Evolutionary conservation across 164 flowering plant species (phyloP), one percentile per base, ranked within the genome.

Genomic region (Umbellularia californica): DNA sequence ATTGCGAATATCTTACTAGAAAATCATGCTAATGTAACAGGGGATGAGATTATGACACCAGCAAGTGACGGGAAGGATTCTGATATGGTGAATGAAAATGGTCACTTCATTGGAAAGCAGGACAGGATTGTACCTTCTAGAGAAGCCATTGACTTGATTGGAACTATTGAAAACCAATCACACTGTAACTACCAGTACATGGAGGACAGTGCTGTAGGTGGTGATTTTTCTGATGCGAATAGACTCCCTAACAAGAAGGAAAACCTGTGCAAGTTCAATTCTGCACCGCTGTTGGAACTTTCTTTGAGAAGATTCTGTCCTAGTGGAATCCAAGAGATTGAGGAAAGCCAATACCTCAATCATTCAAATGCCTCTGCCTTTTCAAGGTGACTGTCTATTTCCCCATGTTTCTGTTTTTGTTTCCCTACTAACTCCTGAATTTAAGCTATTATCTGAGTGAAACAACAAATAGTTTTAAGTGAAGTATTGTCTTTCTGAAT

Each of bases 341-440:
- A 82, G 73, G 85, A 87, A 74, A 85, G 73, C 70, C 85, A 73
- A n/a, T 79, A 74, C n/a, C 76, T 90, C 71, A 83, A 84, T 76
- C 97, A 87, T 73, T 92, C 98, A 1, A 84, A 83, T 77, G 86
- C 88, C 67, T 95, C 98, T 23, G 95, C 99, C 50, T 95, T 95
- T 80, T 86, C 94, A 73, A 65, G 76, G 84, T 82, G 72, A 72
- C 82, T 64, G 47, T 41, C 69, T 67, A 67, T 67, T 30, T 11
- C 47, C 35, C 30, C 19, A 25, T 67, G 20, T 67, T 41, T 7
- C 47, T 41, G 47, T 41, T 41, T 41, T 41, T 41, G 47, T 41
- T 41, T 41, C 10, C 47, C 47, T 1, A 5, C 47, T 35, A 35
- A 35, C 33, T 15, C 0, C 47, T 30, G 19, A 27, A 30, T 5